Evolutionary conservation across 2,329 filamentous ascomycete genomes (phyloP).

Genomic region (Albophoma yamanashiensis): DNA sequence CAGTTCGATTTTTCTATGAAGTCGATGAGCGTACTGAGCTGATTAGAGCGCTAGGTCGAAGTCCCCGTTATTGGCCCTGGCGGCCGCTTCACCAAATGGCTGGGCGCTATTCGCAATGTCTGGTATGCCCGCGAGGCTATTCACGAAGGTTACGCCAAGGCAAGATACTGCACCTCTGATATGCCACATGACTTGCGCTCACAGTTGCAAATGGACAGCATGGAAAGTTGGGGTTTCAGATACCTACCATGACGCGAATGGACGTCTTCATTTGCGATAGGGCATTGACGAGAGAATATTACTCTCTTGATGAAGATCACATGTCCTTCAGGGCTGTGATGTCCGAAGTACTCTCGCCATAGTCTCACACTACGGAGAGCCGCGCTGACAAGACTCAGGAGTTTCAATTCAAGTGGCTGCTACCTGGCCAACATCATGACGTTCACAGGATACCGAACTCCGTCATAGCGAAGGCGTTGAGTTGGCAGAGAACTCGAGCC

Average conservation of each 20-base stretch:
- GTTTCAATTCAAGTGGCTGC: conserved; percentile 6
- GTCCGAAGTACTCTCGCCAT: conserved; percentile 2
- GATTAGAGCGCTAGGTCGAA: conserved; percentile 2
- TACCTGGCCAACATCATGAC: conserved; percentile 3
- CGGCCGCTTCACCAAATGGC: conserved; percentile 6
- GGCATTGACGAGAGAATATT: conserved; percentile 6
- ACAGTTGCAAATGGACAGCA: background rate
- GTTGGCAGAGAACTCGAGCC: conserved; percentile 6
- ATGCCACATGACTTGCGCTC: background rate
- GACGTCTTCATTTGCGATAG: conserved; percentile 7
- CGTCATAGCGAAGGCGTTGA: conserved; percentile 6
- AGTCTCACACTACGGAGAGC: background rate
- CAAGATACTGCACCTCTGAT: background rate
- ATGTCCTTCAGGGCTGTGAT: conserved; percentile 6
- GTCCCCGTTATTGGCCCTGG: conserved; percentile 6
- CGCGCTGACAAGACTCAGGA: conserved; percentile 1
- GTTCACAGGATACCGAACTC: conserved; percentile 4
- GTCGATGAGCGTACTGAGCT: background rate
- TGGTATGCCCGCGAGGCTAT: conserved; percentile 5
- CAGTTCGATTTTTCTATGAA: background rate
- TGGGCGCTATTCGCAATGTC: conserved; percentile 5
- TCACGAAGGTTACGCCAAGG: conserved; percentile 6
- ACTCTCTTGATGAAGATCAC: conserved; percentile 4
- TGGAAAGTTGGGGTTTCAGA: conserved; percentile 4
- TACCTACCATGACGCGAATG: conserved; percentile 8